A percentile compares a stretch with the other conserved stretches of the same genome.
Conservation (phyloP, 345 rosid genomes). For the Nasturtium officinale region DNA sequence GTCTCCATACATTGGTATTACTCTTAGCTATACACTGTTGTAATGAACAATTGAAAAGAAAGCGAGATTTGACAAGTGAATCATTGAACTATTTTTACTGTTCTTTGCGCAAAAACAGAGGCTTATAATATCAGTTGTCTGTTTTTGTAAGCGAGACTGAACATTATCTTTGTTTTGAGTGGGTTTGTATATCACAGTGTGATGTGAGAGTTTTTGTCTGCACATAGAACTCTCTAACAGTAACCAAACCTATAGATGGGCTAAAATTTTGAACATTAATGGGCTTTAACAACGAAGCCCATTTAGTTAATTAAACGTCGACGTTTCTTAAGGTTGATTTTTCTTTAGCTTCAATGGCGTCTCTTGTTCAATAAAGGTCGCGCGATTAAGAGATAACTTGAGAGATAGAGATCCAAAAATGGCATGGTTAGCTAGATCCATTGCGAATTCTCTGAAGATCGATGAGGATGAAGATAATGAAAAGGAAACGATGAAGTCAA, state of each 20-base stretch:
- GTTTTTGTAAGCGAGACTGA: constrained; percentile 34
- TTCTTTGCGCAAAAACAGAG: constrained; percentile 12
- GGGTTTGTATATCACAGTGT: constrained; percentile 18
- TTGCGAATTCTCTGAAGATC: constrained; percentile 75
- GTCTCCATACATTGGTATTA: constrained; percentile 16
- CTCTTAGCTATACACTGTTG: constrained; percentile 7
- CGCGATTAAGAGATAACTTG: background rate
- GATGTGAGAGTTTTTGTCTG: constrained; percentile 40
- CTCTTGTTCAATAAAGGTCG: constrained; percentile 9
- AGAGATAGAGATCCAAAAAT: constrained; percentile 37
- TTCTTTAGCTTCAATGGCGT: constrained; percentile 27
- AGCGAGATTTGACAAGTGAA: constrained; percentile 43
- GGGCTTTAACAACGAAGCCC: constrained; percentile 20
- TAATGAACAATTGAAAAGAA: constrained; percentile 42
- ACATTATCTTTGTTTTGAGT: constrained; percentile 36
- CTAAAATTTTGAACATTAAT: background rate
- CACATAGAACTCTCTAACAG: background rate
- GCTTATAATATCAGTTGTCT: constrained; percentile 4
- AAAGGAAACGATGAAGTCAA: constrained; percentile 13
- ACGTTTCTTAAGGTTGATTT: background rate
- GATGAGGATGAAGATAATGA: constrained; percentile 54
- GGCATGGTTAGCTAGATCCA: constrained; percentile 91
- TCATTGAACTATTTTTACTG: constrained; percentile 27
- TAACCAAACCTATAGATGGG: background rate
- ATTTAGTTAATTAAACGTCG: background rate